phyloP scores from a whole-genome alignment of 202 grass and related monocot species.

The Panicum virgatum region DNA sequence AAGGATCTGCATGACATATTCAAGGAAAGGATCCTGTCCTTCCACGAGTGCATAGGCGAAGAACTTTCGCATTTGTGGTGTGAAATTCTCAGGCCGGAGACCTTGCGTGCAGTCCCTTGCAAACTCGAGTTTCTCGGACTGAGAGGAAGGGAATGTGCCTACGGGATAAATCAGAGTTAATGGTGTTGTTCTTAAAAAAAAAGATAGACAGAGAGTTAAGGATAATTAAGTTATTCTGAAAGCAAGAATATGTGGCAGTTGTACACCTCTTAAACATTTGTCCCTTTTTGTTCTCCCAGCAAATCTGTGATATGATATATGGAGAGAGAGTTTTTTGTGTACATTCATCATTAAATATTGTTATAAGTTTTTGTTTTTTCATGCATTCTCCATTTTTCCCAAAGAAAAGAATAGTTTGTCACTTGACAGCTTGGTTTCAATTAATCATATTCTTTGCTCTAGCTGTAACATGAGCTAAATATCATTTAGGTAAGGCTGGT shows the following conservation, averaged over 20 bases:
- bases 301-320: neutral
- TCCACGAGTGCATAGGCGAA: constrained; percentile 39
- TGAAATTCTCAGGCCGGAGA: constrained; percentile 38
- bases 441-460: neutral
- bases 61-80: constrained; percentile 39
- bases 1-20: constrained; percentile 40
- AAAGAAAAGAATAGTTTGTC: neutral
- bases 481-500: neutral
- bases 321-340: neutral
- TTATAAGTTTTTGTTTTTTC: neutral
- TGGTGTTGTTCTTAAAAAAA: neutral
- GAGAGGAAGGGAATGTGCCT: constrained; percentile 43
- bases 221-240: neutral
- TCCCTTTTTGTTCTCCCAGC: neutral
- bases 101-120: constrained; percentile 40
- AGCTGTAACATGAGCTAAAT: neutral
- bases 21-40: constrained; percentile 42
- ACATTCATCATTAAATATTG: neutral
- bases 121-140: constrained; percentile 37
- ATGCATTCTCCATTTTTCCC: neutral
- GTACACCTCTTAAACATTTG: neutral
- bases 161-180: neutral
- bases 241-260: neutral
- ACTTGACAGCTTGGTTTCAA: neutral
- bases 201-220: neutral